Conservation (phyloP, 2,329 filamentous ascomycete species). For the Penicillium sp. region DNA sequence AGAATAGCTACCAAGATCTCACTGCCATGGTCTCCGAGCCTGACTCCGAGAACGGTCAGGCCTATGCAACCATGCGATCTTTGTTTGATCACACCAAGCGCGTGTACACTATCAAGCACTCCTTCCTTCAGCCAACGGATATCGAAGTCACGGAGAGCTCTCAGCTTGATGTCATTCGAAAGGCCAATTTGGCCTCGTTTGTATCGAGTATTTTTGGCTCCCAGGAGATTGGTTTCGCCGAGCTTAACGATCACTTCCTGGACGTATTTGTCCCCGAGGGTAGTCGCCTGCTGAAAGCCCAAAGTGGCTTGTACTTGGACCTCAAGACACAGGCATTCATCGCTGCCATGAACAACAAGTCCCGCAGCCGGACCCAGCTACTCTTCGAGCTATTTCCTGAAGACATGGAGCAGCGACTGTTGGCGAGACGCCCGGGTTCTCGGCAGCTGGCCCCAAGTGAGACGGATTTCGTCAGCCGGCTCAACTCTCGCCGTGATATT, state of each 20-base stretch:
- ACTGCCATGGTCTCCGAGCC: slow-evolving; percentile 54
- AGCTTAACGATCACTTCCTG: slow-evolving; percentile 60
- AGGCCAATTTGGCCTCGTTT: slow-evolving; percentile 62
- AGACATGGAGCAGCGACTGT: slow-evolving; percentile 52
- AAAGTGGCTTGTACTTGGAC: slow-evolving; percentile 58
- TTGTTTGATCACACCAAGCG: slow-evolving; percentile 61
- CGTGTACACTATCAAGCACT: slow-evolving; percentile 54
- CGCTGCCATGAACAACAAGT: slow-evolving; percentile 55
- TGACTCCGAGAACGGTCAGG: slow-evolving; percentile 54
- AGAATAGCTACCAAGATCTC: slow-evolving; percentile 54
- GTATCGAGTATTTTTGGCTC: slow-evolving; percentile 61
- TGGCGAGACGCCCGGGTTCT: slow-evolving; percentile 52
- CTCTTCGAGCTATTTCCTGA: slow-evolving; percentile 58
- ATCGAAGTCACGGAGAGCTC: slow-evolving; percentile 49
- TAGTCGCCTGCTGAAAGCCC: slow-evolving; percentile 54
- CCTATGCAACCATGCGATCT: slow-evolving; percentile 58
- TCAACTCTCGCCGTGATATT: slow-evolving; percentile 53
- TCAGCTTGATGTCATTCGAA: slow-evolving; percentile 58
- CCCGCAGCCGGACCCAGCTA: slow-evolving; percentile 53
- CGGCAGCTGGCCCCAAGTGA: slow-evolving; percentile 55
- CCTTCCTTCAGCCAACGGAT: slow-evolving; percentile 53
- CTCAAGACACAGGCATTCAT: slow-evolving; percentile 66
- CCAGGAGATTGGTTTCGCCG: slow-evolving; percentile 60
- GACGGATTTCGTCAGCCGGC: slow-evolving; percentile 55
- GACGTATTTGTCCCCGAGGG: slow-evolving; percentile 61